Evolutionary conservation across 257 asterid genomes (phyloP).

Genomic region (Solanum ossicruentum): DNA sequence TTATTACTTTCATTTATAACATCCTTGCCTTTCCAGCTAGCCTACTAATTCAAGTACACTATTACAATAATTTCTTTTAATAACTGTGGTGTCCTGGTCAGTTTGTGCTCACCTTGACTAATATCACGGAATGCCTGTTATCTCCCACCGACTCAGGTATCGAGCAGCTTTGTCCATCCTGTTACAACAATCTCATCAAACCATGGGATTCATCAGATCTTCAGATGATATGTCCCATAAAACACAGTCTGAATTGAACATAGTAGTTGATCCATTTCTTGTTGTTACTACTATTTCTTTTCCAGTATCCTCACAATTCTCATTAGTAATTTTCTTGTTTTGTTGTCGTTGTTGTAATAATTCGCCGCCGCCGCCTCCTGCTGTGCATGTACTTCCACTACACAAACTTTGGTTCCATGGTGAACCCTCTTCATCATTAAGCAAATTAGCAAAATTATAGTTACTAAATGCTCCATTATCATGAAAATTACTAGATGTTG

Average conservation of each 20-base stretch:
- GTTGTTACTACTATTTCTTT: background rate
- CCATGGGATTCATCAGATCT: background rate
- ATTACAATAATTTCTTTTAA: background rate
- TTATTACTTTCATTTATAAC: background rate
- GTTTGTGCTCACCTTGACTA: background rate
- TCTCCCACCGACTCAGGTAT: background rate
- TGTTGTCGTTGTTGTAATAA: background rate
- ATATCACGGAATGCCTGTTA: background rate
- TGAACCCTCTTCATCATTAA: background rate
- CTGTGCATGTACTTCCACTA: background rate
- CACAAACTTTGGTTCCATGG: background rate
- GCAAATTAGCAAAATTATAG: background rate
- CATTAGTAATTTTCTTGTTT: background rate
- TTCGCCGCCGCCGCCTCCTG: background rate
- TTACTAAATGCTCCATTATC: background rate
- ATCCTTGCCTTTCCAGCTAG: background rate
- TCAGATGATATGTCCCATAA: background rate
- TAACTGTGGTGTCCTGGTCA: background rate
- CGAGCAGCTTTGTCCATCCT: background rate
- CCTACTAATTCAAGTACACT: background rate
- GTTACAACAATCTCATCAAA: background rate
- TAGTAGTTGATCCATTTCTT: background rate
- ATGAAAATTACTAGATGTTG: background rate
- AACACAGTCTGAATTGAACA: background rate
- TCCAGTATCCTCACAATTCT: background rate